Evolutionary conservation across 768 basidiomycete species (phyloP).

Genomic region (Mycena haematopus): DNA sequence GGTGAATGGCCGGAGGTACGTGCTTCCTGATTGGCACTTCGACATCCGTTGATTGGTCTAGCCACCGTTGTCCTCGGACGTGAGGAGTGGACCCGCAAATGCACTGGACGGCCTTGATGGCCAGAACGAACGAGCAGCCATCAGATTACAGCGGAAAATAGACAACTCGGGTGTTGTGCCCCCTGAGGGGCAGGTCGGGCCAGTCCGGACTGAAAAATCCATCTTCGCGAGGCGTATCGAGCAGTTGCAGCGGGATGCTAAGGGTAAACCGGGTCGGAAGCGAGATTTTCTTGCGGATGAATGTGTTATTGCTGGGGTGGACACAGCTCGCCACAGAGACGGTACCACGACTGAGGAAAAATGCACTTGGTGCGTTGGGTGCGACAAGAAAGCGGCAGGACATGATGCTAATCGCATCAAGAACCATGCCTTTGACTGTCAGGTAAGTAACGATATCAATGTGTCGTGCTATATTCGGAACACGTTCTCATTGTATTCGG

Average conservation of each 20-base stretch:
- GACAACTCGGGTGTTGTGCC: background rate
- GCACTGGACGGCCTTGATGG: constrained; percentile 1
- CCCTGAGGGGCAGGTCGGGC: background rate
- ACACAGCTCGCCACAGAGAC: background rate
- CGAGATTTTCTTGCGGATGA: constrained; percentile 14
- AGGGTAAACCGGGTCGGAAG: constrained; percentile 3
- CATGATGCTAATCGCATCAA: constrained; percentile 13
- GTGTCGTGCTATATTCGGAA: background rate
- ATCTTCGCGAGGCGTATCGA: background rate
- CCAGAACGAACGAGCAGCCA: background rate
- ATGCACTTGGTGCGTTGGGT: constrained; percentile 4
- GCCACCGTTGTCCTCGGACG: constrained; percentile 12
- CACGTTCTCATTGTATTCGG: background rate
- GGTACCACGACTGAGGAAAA: background rate
- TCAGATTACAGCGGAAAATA: background rate
- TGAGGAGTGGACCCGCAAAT: background rate
- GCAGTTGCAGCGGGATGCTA: background rate
- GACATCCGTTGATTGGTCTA: background rate
- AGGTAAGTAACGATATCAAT: background rate
- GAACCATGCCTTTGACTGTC: background rate
- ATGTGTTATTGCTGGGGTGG: background rate
- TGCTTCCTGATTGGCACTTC: background rate
- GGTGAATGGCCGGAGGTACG: constrained; percentile 12
- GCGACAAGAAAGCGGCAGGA: background rate
- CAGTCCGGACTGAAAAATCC: no score